Percentiles rank a stretch among this genome's conserved stretches.
These are phyloP conservation scores for Sarocladium oryzae DNA, from an alignment of 2,329 filamentous ascomycete genomes.

Conservation along the genomic window DNA sequence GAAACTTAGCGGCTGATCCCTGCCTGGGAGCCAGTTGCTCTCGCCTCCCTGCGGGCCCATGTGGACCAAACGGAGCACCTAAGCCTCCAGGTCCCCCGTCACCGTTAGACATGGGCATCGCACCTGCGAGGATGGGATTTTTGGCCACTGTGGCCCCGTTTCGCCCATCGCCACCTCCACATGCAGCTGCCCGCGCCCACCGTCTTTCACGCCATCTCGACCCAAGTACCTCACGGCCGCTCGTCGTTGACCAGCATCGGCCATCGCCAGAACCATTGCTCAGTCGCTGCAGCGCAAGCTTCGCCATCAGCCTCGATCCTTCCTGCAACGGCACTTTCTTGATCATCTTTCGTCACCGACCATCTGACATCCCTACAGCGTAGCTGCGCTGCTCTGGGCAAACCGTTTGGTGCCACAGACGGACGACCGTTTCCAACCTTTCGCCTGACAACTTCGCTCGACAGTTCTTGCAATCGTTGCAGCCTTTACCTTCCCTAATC, in stretches of 20 bases:
- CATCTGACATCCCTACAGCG: too few relatives aligned
- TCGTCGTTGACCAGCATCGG: background rate
- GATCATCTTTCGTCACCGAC: background rate
- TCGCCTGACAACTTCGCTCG: too few relatives aligned
- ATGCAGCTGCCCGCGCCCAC: background rate
- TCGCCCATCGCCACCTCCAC: slow-evolving; percentile 7
- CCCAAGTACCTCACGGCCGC: slow-evolving; percentile 1
- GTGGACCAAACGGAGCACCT: background rate
- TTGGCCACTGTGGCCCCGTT: background rate
- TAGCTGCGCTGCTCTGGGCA: too few relatives aligned
- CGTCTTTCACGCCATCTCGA: background rate
- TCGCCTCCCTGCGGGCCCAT: background rate
- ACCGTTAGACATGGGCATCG: slow-evolving; percentile 4
- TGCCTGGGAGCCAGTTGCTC: background rate
- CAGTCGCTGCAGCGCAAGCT: background rate
- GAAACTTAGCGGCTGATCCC: slow-evolving; percentile 3
- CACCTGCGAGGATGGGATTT: slow-evolving; percentile 4
- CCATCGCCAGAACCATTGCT: background rate
- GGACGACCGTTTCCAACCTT: too few relatives aligned
- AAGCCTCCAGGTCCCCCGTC: too few relatives aligned
- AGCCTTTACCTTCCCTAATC: too few relatives aligned
- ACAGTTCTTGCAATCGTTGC: too few relatives aligned
- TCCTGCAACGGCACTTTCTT: background rate
- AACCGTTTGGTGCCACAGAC: too few relatives aligned
- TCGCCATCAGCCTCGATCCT: background rate